Conservation (phyloP, 768 basidiomycete species). For the Piloderma croceum region DNA sequence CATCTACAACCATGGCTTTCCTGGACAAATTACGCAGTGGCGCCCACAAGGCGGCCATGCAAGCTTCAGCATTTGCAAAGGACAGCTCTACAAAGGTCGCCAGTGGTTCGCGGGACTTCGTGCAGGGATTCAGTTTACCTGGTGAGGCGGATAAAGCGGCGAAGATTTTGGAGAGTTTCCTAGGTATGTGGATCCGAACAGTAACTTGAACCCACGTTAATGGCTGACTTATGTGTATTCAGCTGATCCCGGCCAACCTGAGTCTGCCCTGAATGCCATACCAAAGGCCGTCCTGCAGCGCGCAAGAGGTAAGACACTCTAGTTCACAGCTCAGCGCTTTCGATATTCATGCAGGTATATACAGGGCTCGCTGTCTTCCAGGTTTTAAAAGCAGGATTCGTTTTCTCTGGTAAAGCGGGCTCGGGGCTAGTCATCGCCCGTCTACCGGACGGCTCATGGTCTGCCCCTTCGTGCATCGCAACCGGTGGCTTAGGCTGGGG, state of each 20-base stretch:
- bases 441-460: constrained; percentile 93
- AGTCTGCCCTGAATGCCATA: constrained; percentile 89
- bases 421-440: constrained; percentile 91
- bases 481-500: constrained; percentile 95
- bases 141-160: constrained; percentile 94
- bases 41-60: constrained; percentile 75
- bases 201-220: neutral
- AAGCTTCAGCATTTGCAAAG: constrained; percentile 72
- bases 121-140: constrained; percentile 82
- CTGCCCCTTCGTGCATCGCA: constrained; percentile 93
- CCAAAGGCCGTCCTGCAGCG: constrained; percentile 88
- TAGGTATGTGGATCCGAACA: constrained; percentile 52
- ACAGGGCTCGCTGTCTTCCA: constrained; percentile 92
- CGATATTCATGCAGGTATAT: constrained; percentile 1
- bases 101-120: constrained; percentile 69
- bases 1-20: constrained; percentile 21
- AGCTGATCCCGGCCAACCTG: constrained; percentile 85
- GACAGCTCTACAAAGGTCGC: constrained; percentile 64
- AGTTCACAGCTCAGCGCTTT: neutral
- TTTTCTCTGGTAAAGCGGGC: constrained; percentile 92
- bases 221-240: constrained; percentile 9
- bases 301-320: constrained; percentile 62
- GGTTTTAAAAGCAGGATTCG: constrained; percentile 89
- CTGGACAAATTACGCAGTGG: constrained; percentile 77
- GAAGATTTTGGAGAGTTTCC: constrained; percentile 82